Percentiles rank a stretch among this genome's conserved stretches.
Conservation (phyloP, 148 eudicot species). For the Tetragonia tetragonoides region DNA sequence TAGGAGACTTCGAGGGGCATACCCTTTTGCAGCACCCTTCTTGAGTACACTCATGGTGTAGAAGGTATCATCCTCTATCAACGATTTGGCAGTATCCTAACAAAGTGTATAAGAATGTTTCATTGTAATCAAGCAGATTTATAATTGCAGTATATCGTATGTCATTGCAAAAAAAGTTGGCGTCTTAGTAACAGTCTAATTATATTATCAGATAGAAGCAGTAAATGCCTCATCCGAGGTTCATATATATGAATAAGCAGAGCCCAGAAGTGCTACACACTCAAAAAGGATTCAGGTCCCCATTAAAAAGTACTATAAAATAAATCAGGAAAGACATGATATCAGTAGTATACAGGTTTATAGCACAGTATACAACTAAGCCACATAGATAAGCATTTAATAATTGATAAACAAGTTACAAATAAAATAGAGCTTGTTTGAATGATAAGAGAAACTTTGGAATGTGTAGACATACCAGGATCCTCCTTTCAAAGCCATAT, state of each 20-base stretch:
- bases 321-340: not conserved
- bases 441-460: not conserved
- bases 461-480: slow-evolving; percentile 54
- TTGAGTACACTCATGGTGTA: slow-evolving; percentile 77
- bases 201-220: no score
- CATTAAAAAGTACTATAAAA: no score
- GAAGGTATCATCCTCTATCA: slow-evolving; percentile 91
- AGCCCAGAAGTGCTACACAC: not conserved
- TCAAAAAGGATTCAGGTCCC: not conserved
- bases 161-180: not conserved
- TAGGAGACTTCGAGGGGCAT: slow-evolving; percentile 59
- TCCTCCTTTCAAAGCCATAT: slow-evolving; percentile 86
- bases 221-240: not conserved
- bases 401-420: not conserved
- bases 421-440: not conserved
- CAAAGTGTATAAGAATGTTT: slow-evolving; percentile 12
- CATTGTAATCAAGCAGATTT: not conserved
- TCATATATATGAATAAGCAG: not conserved
- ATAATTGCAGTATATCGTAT: not conserved
- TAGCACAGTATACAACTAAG: not conserved
- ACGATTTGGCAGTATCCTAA: slow-evolving; percentile 88
- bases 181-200: no score
- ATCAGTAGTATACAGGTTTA: not conserved
- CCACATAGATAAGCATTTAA: not conserved
- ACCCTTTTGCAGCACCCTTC: slow-evolving; percentile 88